phyloP scores from a whole-genome alignment of 2,329 filamentous ascomycete genomes.

The Neoascochyta sp. region DNA sequence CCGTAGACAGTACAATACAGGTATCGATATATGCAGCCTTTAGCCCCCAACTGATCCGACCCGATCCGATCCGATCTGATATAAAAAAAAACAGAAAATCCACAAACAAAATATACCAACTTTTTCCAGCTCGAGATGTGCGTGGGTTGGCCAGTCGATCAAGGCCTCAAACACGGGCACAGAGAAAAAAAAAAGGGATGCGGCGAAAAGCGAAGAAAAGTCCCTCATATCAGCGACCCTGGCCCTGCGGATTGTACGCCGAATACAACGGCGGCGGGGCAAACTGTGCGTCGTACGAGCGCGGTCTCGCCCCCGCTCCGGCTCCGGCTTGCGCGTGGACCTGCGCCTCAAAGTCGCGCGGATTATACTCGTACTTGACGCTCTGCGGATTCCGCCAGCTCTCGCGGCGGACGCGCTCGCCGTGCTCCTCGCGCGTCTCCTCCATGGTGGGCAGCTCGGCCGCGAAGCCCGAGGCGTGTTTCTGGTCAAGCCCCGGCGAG shows the following conservation, averaged over 20 bases:
- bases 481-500: conserved; percentile 33
- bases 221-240: conserved; percentile 1
- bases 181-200: no score
- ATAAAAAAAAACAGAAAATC: background rate
- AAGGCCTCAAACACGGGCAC: no score
- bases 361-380: conserved; percentile 34
- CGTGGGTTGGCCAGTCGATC: no score
- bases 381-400: conserved; percentile 12
- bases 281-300: no score
- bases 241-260: conserved; percentile 8
- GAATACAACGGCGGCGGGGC: conserved; percentile 16
- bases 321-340: conserved; percentile 5
- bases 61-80: no score
- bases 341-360: conserved; percentile 29
- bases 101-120: background rate
- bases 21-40: no score
- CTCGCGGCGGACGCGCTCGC: conserved; percentile 15
- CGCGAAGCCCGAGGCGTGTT: conserved; percentile 32
- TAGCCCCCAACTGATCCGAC: no score
- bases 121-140: background rate
- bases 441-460: conserved; percentile 36
- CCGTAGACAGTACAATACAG: no score
- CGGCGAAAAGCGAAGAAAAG: background rate
- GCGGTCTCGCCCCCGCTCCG: no score
- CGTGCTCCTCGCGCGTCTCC: conserved; percentile 35